These are phyloP conservation scores for Coemansia sp. DNA, from an alignment of 192 early-diverging fungal species.

Conservation along the genomic window DNA sequence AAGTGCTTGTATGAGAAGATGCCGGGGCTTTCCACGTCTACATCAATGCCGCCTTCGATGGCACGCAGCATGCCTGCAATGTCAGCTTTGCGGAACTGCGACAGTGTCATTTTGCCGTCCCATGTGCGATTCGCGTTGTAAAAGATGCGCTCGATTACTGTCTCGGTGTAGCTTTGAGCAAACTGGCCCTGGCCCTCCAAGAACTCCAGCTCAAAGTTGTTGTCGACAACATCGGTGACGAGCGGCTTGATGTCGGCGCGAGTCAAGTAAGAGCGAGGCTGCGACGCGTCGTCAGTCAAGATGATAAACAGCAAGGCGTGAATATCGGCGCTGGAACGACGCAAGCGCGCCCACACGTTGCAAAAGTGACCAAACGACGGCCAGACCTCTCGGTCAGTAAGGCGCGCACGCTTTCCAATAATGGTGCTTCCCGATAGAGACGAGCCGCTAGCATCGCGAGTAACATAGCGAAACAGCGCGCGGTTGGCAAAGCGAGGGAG, in stretches of 20 bases:
- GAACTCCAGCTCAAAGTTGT: constrained; percentile 89
- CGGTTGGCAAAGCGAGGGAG: constrained; percentile 71
- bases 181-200: constrained; percentile 79
- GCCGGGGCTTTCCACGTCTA: constrained; percentile 68
- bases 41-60: constrained; percentile 72
- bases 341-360: constrained; percentile 51
- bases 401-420: constrained; percentile 44
- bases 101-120: constrained; percentile 73
- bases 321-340: constrained; percentile 48
- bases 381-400: constrained; percentile 41
- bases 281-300: constrained; percentile 53
- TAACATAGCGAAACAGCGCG: constrained; percentile 61
- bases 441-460: constrained; percentile 19
- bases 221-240: constrained; percentile 80
- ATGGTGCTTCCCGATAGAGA: constrained; percentile 18
- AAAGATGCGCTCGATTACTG: constrained; percentile 86
- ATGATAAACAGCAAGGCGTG: constrained; percentile 63
- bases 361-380: constrained; percentile 28
- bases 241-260: constrained; percentile 72
- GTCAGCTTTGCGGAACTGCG: constrained; percentile 71
- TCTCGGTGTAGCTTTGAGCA: constrained; percentile 87
- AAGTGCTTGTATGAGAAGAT: constrained; percentile 97
- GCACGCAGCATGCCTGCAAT: constrained; percentile 65
- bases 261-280: constrained; percentile 44
- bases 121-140: constrained; percentile 70